Evolutionary conservation across 345 rosid genomes (phyloP).

Genomic region (Populus alba): DNA sequence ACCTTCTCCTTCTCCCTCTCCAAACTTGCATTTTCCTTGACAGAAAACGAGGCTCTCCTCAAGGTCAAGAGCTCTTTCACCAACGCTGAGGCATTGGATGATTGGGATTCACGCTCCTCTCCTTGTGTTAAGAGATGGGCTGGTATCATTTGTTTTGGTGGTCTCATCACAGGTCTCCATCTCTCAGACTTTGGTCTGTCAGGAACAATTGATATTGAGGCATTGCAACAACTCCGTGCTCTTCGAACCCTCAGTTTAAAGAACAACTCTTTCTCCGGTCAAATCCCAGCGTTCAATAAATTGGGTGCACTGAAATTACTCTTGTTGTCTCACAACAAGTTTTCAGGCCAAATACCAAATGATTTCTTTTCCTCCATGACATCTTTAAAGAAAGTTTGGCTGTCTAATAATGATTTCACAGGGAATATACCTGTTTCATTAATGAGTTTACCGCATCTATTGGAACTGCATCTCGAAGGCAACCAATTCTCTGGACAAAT

Average conservation of each 20-base stretch:
- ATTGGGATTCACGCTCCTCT: conserved; percentile 15
- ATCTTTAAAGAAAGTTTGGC: conserved; percentile 33
- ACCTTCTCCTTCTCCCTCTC: conserved; percentile 7
- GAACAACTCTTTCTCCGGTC: conserved; percentile 26
- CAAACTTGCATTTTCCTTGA: conserved; percentile 8
- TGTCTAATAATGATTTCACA: conserved; percentile 16
- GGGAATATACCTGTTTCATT: conserved; percentile 26
- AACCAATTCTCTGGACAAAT: conserved; percentile 64
- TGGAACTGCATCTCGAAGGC: conserved; percentile 61
- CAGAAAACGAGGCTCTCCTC: conserved; percentile 26
- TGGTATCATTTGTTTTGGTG: conserved; percentile 20
- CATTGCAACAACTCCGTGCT: conserved; percentile 18
- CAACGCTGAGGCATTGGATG: conserved; percentile 6
- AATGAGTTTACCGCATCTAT: conserved; percentile 37
- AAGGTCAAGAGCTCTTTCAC: conserved; percentile 17
- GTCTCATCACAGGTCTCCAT: conserved; percentile 18
- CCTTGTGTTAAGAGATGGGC: conserved; percentile 23
- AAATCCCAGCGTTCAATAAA: conserved; percentile 23
- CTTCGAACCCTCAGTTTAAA: conserved; percentile 24
- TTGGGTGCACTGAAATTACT: conserved; percentile 28
- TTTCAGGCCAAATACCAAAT: conserved; percentile 19
- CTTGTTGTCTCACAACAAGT: conserved; percentile 10
- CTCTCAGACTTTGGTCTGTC: conserved; percentile 21
- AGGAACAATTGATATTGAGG: conserved; percentile 19
- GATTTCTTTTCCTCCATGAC: conserved; percentile 27